phyloP scores from a whole-genome alignment of 768 basidiomycete genomes.

The Amanita rubescens region DNA sequence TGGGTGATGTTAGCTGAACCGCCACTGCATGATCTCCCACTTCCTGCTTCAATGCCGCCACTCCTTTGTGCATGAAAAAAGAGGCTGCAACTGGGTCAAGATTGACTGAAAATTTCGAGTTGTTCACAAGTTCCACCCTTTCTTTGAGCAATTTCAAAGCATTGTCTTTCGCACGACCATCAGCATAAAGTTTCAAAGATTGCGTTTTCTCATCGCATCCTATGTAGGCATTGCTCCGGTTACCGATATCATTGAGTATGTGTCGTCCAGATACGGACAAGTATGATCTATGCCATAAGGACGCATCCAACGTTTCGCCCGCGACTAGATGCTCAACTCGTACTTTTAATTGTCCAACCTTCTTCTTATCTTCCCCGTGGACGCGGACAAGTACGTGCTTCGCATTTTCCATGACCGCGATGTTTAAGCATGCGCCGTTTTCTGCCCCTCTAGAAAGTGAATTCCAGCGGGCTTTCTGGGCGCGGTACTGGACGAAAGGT shows the following conservation, averaged over 20 bases:
- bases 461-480: slow-evolving; percentile 45
- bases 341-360: slow-evolving; percentile 51
- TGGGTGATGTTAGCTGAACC: slow-evolving; percentile 30
- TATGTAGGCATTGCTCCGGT: slow-evolving; percentile 34
- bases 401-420: slow-evolving; percentile 15
- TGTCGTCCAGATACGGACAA: slow-evolving; percentile 17
- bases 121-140: no score
- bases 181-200: slow-evolving; percentile 41
- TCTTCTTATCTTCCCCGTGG: slow-evolving; percentile 43
- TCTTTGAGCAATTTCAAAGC: no score
- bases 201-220: slow-evolving; percentile 39
- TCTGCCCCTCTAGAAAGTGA: slow-evolving; percentile 29
- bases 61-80: slow-evolving; percentile 44
- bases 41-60: slow-evolving; percentile 42
- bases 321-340: slow-evolving; percentile 47
- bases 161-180: no score
- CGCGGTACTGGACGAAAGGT: slow-evolving; percentile 38
- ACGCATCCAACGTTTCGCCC: slow-evolving; percentile 40
- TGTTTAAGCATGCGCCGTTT: slow-evolving; percentile 27
- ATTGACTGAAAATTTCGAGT: slow-evolving; percentile 32
- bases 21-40: slow-evolving; percentile 48
- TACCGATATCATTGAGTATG: slow-evolving; percentile 29
- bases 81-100: slow-evolving; percentile 34
- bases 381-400: slow-evolving; percentile 35
- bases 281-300: slow-evolving; percentile 46